Evolutionary conservation across 331 rosid genomes (phyloP).

Genomic region (Rosa hybrid): DNA sequence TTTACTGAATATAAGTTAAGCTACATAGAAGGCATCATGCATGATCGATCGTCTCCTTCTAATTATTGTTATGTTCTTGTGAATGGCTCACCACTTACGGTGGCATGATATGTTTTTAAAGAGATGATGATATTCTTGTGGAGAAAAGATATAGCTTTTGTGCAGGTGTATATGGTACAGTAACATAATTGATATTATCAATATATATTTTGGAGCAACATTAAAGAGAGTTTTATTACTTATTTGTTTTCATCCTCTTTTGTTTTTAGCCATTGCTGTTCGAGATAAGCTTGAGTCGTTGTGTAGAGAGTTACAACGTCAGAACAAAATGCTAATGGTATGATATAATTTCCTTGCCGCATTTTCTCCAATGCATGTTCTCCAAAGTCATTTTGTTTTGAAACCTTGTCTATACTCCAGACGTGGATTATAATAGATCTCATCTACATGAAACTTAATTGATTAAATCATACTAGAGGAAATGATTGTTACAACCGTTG

Average conservation of each 20-base stretch:
- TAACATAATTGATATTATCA: not conserved
- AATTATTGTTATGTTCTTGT: not conserved
- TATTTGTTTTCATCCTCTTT: conserved; percentile 17
- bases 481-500: not conserved
- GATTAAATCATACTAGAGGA: not conserved
- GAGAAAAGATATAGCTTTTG: not conserved
- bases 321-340: conserved; percentile 92
- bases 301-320: conserved; percentile 96
- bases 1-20: not conserved
- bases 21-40: not conserved
- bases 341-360: conserved; percentile 27
- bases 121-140: not conserved
- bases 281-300: conserved; percentile 95
- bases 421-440: conserved; percentile 1
- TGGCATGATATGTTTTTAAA: not conserved
- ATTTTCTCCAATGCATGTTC: conserved; percentile 30
- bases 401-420: conserved; percentile 1
- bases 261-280: conserved; percentile 66
- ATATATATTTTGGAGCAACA: not conserved
- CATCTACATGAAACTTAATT: not conserved
- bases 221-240: not conserved
- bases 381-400: conserved; percentile 16
- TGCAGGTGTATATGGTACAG: not conserved
- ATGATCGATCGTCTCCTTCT: not conserved
- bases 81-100: not conserved